These are phyloP conservation scores for Cladorrhinum sp. DNA, from an alignment of 2,329 filamentous ascomycete species.

Conservation along the genomic window DNA sequence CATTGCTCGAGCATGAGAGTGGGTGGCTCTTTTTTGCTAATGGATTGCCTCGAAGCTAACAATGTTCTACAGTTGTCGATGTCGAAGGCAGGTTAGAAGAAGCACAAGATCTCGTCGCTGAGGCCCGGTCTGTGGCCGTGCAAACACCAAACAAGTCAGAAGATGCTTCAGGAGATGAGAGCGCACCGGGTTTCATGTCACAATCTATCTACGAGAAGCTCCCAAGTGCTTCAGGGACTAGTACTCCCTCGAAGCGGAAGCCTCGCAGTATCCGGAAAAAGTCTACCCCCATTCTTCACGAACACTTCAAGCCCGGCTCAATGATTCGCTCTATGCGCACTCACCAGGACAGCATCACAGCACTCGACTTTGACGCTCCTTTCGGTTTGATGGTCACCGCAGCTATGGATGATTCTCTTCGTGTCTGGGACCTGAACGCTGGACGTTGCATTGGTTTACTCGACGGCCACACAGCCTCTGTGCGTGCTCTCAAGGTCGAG, in stretches of 20 bases:
- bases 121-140: slow-evolving; percentile 55
- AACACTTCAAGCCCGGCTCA: slow-evolving; percentile 88
- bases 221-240: slow-evolving; percentile 47
- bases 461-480: slow-evolving; percentile 92
- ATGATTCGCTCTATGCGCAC: slow-evolving; percentile 85
- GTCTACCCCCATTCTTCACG: slow-evolving; percentile 92
- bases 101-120: slow-evolving; percentile 56
- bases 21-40: slow-evolving; percentile 35
- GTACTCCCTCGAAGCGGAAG: slow-evolving; percentile 48
- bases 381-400: slow-evolving; percentile 94
- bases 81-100: slow-evolving; percentile 61
- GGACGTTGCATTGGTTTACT: slow-evolving; percentile 88
- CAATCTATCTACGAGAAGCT: slow-evolving; percentile 96
- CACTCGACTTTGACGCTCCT: slow-evolving; percentile 93
- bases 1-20: slow-evolving; percentile 85
- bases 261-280: slow-evolving; percentile 63
- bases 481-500: slow-evolving; percentile 87
- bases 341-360: slow-evolving; percentile 83
- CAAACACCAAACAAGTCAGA: slow-evolving; percentile 52
- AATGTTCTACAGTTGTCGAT: slow-evolving; percentile 53
- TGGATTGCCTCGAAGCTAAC: slow-evolving; percentile 15
- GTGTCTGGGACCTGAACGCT: slow-evolving; percentile 94
- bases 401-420: slow-evolving; percentile 86
- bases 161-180: slow-evolving; percentile 50
- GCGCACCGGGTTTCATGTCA: slow-evolving; percentile 76